Base-by-base conservation (phyloP, 192 early-diverging fungal species). In the Diversispora eburnea region DNA sequence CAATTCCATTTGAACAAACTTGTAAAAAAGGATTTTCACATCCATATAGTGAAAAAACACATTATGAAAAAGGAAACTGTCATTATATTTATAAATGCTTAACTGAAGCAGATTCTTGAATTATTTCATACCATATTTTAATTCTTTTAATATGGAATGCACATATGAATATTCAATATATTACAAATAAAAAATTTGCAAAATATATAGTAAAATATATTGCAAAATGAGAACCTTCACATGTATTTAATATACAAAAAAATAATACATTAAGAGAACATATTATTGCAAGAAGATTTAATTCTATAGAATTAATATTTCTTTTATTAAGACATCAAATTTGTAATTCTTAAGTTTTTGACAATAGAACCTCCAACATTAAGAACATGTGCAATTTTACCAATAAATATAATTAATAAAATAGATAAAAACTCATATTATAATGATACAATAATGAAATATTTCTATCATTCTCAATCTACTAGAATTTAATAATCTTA, bases 181-280 rank as follows among this genome's bases (percentile, higher is more conserved):
- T 62, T 13, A 62, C 60, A 25, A 22, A 62, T 25, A 62, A 22
- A 62, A 12, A n/a, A n/a, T n/a, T n/a, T n/a, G n/a, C n/a, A n/a
- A n/a, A n/a, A n/a, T n/a, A n/a, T n/a, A n/a, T n/a, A n/a, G n/a
- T n/a, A n/a, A n/a, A n/a, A n/a, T n/a, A n/a, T n/a, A n/a, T n/a
- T n/a, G n/a, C n/a, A n/a, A n/a, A n/a, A n/a, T n/a, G n/a, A n/a
- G n/a, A n/a, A n/a, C n/a, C n/a, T n/a, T n/a, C n/a, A n/a, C n/a
- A n/a, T n/a, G n/a, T n/a, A n/a, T n/a, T n/a, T n/a, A n/a, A n/a
- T n/a, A n/a, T n/a, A n/a, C n/a, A n/a, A n/a, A n/a, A 64, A 47
- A 47, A 47, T 47, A 12, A 64, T n/a, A 2, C 15, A 42, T 42
- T 64, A 6, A 46, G 45, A 15, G 9, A 64, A 64, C 62, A 64